Evolutionary conservation across 2,329 filamentous ascomycete species (phyloP).

Genomic region (Scortechinia acanthostroma): DNA sequence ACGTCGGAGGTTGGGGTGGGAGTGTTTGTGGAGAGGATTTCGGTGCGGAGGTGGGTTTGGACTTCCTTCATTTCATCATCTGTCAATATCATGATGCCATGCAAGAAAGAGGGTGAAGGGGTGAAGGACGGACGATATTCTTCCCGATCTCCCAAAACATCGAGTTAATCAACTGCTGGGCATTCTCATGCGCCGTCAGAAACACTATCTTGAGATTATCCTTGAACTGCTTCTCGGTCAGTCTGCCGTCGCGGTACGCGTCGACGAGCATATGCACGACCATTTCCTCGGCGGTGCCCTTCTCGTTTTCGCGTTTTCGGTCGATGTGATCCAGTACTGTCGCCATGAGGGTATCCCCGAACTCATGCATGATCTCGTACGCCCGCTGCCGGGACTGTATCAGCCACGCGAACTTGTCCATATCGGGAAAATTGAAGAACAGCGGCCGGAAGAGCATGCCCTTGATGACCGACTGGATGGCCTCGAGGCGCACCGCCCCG

Average conservation of each 20-base stretch:
- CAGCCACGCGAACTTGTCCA: conserved; percentile 16
- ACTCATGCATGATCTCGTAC: conserved; percentile 13
- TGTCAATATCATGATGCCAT: too few relatives aligned
- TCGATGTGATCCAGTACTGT: conserved; percentile 4
- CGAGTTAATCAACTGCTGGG: conserved; percentile 24
- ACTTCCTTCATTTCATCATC: conserved; percentile 21
- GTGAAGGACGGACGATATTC: too few relatives aligned
- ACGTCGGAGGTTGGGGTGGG: conserved; percentile 4
- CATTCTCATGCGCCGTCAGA: conserved; percentile 31
- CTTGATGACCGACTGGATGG: conserved; percentile 17
- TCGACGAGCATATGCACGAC: conserved; percentile 7
- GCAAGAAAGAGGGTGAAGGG: too few relatives aligned
- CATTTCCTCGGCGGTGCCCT: background rate
- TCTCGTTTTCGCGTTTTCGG: conserved; percentile 3
- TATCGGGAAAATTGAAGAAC: conserved; percentile 21
- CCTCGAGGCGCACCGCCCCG: conserved; percentile 8
- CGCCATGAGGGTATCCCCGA: conserved; percentile 12
- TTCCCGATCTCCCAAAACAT: conserved; percentile 25
- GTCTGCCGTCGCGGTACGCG: conserved; percentile 12
- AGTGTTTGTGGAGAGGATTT: conserved; percentile 6
- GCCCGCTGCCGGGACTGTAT: conserved; percentile 12
- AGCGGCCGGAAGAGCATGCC: conserved; percentile 21
- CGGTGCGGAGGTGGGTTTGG: background rate
- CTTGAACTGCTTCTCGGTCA: conserved; percentile 24
- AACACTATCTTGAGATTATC: conserved; percentile 29